Evolutionary conservation across 768 basidiomycete genomes (phyloP).

Genomic region (Galerina marginata): DNA sequence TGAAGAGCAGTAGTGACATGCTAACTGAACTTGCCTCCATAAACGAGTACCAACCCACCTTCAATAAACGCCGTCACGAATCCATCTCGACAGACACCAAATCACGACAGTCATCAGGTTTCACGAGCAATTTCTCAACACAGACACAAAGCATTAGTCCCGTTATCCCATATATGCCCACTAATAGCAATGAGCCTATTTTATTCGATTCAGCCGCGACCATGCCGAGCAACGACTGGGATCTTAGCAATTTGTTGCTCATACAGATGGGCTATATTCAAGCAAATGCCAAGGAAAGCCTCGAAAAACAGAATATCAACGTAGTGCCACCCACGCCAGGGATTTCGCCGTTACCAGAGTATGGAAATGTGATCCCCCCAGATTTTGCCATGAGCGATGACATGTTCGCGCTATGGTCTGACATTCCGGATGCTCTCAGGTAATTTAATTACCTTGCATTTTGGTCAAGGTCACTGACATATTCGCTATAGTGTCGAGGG

Average conservation of each 20-base stretch:
- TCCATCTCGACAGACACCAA: slow-evolving; percentile 7
- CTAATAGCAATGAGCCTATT: background rate
- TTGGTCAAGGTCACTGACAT: slow-evolving; percentile 1
- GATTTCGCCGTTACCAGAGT: background rate
- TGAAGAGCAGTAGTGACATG: slow-evolving; percentile 52
- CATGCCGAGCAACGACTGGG: slow-evolving; percentile 23
- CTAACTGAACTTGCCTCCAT: slow-evolving; percentile 61
- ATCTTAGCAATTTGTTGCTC: slow-evolving; percentile 29
- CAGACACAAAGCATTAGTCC: background rate
- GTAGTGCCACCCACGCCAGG: background rate
- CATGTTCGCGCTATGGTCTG: slow-evolving; percentile 60
- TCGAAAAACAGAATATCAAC: background rate
- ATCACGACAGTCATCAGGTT: background rate
- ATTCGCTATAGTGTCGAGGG: slow-evolving; percentile 16
- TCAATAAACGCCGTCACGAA: slow-evolving; percentile 55
- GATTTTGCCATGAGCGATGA: slow-evolving; percentile 35
- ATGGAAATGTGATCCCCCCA: background rate
- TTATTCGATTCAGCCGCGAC: background rate
- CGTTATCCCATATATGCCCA: background rate
- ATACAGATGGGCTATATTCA: slow-evolving; percentile 30
- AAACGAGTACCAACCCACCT: slow-evolving; percentile 51
- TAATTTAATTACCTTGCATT: background rate
- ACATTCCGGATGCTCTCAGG: slow-evolving; percentile 54
- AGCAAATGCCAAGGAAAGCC: background rate
- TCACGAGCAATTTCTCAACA: background rate